Percentiles rank a stretch among this genome's conserved stretches.
Conservation (phyloP, 2,329 filamentous ascomycete species). For the Coleophoma eucalyptorum region DNA sequence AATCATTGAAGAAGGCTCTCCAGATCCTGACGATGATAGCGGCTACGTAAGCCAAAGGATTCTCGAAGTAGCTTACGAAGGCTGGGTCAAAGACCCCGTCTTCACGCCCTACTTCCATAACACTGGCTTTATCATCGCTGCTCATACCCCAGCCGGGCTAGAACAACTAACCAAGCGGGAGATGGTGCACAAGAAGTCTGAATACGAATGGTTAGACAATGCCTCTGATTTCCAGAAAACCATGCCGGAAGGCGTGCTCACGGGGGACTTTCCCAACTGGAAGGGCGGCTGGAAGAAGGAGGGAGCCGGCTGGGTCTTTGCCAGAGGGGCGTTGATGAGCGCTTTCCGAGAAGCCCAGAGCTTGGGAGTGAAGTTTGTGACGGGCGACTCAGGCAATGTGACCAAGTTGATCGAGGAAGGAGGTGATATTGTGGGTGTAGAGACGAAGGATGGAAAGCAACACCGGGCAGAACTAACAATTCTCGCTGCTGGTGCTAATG, state of each 20-base stretch:
- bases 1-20: constrained; percentile 38
- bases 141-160: constrained; percentile 33
- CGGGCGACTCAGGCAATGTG: constrained; percentile 34
- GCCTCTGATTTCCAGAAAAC: constrained; percentile 42
- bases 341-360: constrained; percentile 39
- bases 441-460: constrained; percentile 35
- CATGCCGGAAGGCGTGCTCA: constrained; percentile 47
- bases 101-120: constrained; percentile 40
- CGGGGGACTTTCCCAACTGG: constrained; percentile 45
- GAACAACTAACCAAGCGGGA: constrained; percentile 32
- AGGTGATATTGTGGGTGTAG: constrained; percentile 36
- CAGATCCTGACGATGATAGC: constrained; percentile 11
- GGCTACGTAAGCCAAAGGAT: constrained; percentile 24
- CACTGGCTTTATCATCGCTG: constrained; percentile 41
- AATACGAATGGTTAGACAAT: constrained; percentile 32
- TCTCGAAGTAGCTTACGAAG: constrained; percentile 33
- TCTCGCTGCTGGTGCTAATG: constrained; percentile 44
- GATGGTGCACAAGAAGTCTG: constrained; percentile 25
- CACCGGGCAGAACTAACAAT: constrained; percentile 41
- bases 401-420: constrained; percentile 32
- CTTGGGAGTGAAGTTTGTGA: constrained; percentile 43
- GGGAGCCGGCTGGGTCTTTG: constrained; percentile 50
- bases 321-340: constrained; percentile 42
- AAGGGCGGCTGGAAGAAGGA: constrained; percentile 40
- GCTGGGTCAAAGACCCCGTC: constrained; percentile 38